Conservation (phyloP, 2,329 filamentous ascomycete species). For the Ceratocystis smalleyi region DNA sequence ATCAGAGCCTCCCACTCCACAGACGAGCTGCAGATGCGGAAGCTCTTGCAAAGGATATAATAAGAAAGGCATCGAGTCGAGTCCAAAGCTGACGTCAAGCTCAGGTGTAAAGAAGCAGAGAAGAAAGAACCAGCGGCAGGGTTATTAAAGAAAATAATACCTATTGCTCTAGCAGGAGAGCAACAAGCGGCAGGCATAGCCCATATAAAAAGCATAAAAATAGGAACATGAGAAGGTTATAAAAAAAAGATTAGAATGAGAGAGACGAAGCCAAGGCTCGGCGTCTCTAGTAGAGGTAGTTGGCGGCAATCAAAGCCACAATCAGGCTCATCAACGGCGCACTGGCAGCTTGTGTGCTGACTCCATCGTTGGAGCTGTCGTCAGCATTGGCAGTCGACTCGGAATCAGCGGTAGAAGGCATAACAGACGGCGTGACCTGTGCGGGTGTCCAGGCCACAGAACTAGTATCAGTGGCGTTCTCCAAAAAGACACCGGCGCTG, state of each 20-base stretch:
- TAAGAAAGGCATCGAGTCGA: constrained; percentile 10
- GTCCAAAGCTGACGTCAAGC: constrained; percentile 19
- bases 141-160: constrained; percentile 8
- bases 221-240: constrained; percentile 13
- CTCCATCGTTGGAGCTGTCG: constrained; percentile 25
- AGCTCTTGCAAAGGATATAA: neutral
- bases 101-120: neutral
- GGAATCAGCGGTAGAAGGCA: neutral
- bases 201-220: neutral
- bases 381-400: constrained; percentile 4
- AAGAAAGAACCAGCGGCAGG: neutral
- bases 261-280: neutral
- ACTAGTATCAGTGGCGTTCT: constrained; percentile 29
- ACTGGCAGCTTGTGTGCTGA: constrained; percentile 33
- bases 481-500: constrained; percentile 38
- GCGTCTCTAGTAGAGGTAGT: constrained; percentile 30
- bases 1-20: too few species aligned
- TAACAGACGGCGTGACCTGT: constrained; percentile 5
- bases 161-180: neutral
- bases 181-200: neutral
- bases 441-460: constrained; percentile 3
- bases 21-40: neutral
- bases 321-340: constrained; percentile 39
- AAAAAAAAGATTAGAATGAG: constrained; percentile 12
- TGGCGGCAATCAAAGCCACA: constrained; percentile 39